Evolutionary conservation across 192 early-diverging fungal genomes (phyloP).

Genomic region (Allomyces macrogynus): DNA sequence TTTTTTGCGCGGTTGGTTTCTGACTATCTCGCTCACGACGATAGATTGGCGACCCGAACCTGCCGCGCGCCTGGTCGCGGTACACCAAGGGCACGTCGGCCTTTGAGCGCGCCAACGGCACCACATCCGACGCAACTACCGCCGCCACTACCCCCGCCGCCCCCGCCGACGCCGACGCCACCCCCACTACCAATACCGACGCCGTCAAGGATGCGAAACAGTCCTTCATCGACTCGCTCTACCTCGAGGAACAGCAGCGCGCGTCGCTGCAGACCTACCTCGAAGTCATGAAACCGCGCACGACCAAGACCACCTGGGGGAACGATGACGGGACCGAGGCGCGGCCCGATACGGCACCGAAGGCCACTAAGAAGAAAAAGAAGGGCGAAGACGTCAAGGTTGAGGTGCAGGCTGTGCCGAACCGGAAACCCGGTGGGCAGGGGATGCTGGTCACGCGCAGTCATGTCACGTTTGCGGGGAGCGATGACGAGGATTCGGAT

Average conservation of each 20-base stretch:
- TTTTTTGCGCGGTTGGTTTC: neutral
- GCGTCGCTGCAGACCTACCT: constrained; percentile 21
- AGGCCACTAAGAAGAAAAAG: constrained; percentile 4
- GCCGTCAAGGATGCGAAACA: neutral
- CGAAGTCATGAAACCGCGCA: constrained; percentile 70
- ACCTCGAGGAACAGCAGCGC: neutral
- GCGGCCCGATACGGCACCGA: constrained; percentile 10
- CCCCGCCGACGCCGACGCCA: no score
- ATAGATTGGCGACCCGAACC: constrained; percentile 53
- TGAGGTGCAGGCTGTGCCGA: constrained; percentile 16
- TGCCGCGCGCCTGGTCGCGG: constrained; percentile 79
- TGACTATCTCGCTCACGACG: neutral
- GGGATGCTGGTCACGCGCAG: constrained; percentile 35
- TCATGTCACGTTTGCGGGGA: constrained; percentile 37
- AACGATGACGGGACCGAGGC: constrained; percentile 51
- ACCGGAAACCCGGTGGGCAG: constrained; percentile 37
- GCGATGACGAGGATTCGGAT: constrained; percentile 41
- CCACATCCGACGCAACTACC: constrained; percentile 10
- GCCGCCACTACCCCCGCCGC: constrained; percentile 1
- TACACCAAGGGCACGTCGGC: constrained; percentile 73
- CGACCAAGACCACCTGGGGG: constrained; percentile 61
- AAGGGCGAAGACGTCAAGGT: constrained; percentile 13
- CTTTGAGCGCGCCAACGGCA: constrained; percentile 25
- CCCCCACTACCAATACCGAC: constrained; percentile 5
- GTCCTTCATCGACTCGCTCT: neutral